These are phyloP conservation scores for Colletotrichum noveboracense DNA, from an alignment of 2,329 filamentous ascomycete genomes.

Conservation along the genomic window DNA sequence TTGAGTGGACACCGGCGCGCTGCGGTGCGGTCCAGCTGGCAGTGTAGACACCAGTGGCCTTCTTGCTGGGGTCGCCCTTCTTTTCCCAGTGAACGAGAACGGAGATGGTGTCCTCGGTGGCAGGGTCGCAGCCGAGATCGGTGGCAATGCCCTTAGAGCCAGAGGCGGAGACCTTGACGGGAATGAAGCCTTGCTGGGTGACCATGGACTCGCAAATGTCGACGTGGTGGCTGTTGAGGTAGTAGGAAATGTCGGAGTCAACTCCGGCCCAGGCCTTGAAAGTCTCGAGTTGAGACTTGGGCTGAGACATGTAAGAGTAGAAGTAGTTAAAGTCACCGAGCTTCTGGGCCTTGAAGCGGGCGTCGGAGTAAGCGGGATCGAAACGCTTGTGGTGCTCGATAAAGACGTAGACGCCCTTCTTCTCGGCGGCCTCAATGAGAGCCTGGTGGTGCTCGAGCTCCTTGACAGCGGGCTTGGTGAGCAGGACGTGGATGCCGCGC, in stretches of 20 bases:
- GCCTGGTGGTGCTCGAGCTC: constrained; percentile 79
- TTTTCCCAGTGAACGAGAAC: constrained; percentile 88
- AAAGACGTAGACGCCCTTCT: constrained; percentile 86
- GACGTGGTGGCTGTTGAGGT: constrained; percentile 93
- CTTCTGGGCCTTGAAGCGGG: constrained; percentile 74
- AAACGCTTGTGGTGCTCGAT: constrained; percentile 97
- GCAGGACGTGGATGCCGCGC: constrained; percentile 84
- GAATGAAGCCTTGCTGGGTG: constrained; percentile 71
- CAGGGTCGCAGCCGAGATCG: constrained; percentile 76
- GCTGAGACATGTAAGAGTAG: constrained; percentile 95
- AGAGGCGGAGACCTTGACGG: constrained; percentile 79
- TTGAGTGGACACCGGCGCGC: constrained; percentile 91
- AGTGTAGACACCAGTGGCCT: constrained; percentile 89
- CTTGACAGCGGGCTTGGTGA: constrained; percentile 95
- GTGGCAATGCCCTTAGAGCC: constrained; percentile 81
- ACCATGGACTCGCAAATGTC: constrained; percentile 95
- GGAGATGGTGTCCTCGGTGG: constrained; percentile 93
- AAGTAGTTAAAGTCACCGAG: constrained; percentile 98
- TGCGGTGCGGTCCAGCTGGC: constrained; percentile 94
- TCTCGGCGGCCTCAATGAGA: constrained; percentile 73
- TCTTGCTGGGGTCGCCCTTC: constrained; percentile 69
- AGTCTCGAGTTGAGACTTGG: constrained; percentile 88
- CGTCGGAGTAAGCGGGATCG: constrained; percentile 91
- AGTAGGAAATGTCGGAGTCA: constrained; percentile 94
- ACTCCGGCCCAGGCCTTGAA: constrained; percentile 94